Conservation (phyloP, 1,139 yeast genomes). For the Zygoascus meyerae region DNA sequence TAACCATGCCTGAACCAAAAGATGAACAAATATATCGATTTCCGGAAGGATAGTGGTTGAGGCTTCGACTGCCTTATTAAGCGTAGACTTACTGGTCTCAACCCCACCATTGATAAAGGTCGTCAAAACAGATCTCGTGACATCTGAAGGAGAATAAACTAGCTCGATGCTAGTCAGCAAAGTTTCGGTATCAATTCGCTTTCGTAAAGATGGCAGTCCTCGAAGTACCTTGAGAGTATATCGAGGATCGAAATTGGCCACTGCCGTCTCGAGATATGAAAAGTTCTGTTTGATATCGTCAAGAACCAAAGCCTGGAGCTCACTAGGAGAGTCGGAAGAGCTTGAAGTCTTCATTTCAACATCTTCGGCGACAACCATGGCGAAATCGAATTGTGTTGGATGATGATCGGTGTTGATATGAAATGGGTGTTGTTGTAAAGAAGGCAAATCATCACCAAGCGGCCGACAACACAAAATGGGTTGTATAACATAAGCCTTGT, state of each 20-base stretch:
- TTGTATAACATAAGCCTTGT: no score
- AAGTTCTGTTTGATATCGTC: constrained; percentile 47
- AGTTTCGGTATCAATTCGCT: constrained; percentile 49
- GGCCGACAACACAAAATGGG: no score
- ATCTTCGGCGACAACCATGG: constrained; percentile 12
- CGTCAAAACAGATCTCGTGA: constrained; percentile 43
- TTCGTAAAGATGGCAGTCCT: constrained; percentile 72
- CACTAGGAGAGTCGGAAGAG: constrained; percentile 8
- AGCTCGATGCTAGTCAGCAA: constrained; percentile 50
- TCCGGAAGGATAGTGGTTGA: constrained; percentile 53
- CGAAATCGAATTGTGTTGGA: no score
- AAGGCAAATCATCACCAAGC: no score
- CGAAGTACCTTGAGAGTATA: constrained; percentile 81
- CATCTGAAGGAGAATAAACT: constrained; percentile 47
- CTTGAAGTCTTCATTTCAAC: constrained; percentile 11
- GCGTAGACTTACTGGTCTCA: constrained; percentile 9
- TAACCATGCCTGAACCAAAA: constrained; percentile 69
- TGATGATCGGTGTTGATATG: no score
- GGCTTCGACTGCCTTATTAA: constrained; percentile 6
- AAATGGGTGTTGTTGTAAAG: no score
- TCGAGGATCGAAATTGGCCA: constrained; percentile 75
- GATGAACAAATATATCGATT: constrained; percentile 71
- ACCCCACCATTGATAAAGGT: constrained; percentile 24
- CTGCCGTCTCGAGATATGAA: constrained; percentile 60
- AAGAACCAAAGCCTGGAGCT: constrained; percentile 15